phyloP scores from a whole-genome alignment of 805 yeast genomes.

The Ogataea saltuana region DNA sequence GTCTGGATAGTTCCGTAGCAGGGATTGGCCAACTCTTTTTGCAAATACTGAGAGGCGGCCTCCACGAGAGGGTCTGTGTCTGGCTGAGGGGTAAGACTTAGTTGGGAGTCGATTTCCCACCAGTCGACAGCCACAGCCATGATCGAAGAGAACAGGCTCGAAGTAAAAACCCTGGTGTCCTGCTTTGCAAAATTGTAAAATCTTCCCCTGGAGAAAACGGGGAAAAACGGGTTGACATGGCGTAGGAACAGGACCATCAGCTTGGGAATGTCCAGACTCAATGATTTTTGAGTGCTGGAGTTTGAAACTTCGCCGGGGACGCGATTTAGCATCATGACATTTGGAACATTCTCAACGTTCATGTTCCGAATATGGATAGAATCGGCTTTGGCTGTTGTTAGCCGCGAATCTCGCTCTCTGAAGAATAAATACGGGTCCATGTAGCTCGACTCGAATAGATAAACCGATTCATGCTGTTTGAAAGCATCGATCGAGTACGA shows the following conservation, averaged over 20 bases:
- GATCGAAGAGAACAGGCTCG: slow-evolving; percentile 17
- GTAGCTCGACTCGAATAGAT: slow-evolving; percentile 16
- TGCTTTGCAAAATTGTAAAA: slow-evolving; percentile 19
- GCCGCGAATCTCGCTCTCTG: neutral
- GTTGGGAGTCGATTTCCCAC: slow-evolving; percentile 18
- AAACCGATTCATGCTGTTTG: slow-evolving; percentile 12
- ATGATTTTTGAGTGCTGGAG: slow-evolving; percentile 5
- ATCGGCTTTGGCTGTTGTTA: neutral
- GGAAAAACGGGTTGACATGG: slow-evolving; percentile 20
- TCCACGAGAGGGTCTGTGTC: slow-evolving; percentile 6
- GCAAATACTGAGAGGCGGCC: slow-evolving; percentile 4
- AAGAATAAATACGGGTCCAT: slow-evolving; percentile 13
- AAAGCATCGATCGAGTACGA: slow-evolving; percentile 17
- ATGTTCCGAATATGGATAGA: slow-evolving; percentile 8
- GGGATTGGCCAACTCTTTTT: slow-evolving; percentile 15
- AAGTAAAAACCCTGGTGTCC: slow-evolving; percentile 16
- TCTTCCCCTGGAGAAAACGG: slow-evolving; percentile 20
- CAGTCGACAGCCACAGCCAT: slow-evolving; percentile 16
- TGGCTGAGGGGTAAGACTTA: slow-evolving; percentile 17
- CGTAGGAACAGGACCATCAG: slow-evolving; percentile 17
- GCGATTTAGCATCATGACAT: slow-evolving; percentile 9
- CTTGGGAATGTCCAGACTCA: slow-evolving; percentile 13
- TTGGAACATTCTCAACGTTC: slow-evolving; percentile 1
- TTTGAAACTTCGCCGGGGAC: slow-evolving; percentile 5
- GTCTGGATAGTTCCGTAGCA: slow-evolving; percentile 22